Evolutionary conservation across 2,329 filamentous ascomycete genomes (phyloP), one percentile per base, ranked within the genome.

Genomic region (Tolypocladium amazonense): DNA sequence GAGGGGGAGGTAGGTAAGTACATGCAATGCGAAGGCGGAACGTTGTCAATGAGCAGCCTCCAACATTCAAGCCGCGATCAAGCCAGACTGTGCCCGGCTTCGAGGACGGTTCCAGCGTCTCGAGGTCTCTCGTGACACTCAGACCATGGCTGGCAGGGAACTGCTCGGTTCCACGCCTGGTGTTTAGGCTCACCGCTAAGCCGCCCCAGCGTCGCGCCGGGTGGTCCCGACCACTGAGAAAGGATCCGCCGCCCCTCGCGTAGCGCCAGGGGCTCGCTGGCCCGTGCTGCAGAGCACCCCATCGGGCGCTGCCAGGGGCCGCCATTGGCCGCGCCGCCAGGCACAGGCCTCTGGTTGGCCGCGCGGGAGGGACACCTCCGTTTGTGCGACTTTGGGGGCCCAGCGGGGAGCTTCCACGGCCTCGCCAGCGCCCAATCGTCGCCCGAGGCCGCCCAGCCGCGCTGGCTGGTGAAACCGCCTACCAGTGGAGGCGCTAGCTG

Each of bases 311-410:
- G 8, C 14, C 39, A 45, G 38, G 57, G 35, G 57, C 27, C 59
- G 45, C 38, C 55, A 62, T 62, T 63, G 62, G 62, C 50, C 58
- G 56, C 23, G 20, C 9, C 20, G 50, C 43, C 63, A 65, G 63
- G 63, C 62, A 63, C 63, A 59, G 60, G 52, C 52, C 56, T 60
- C 50, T 59, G 60, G 58, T 64, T 64, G 63, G 63, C 39, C 30
- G 50, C 27, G 4, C 12, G 4, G 25, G 14, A n/a, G 27, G 47
- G 47, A 15, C 47, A 9, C 20, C 30, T 1, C 7, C 30, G 15
- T 23, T 52, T 50, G 8, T 5, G 14, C 47, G 2, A 3, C 15
- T 30, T n/a, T 9, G 47, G 47, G 47, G 27, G 27, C 47, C 27
- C 27, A 14, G 18, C 23, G 25, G 27, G 15, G 20, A 7, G 50